Conservation (phyloP, 805 yeast genomes). For the Kuraishia ogatae region DNA sequence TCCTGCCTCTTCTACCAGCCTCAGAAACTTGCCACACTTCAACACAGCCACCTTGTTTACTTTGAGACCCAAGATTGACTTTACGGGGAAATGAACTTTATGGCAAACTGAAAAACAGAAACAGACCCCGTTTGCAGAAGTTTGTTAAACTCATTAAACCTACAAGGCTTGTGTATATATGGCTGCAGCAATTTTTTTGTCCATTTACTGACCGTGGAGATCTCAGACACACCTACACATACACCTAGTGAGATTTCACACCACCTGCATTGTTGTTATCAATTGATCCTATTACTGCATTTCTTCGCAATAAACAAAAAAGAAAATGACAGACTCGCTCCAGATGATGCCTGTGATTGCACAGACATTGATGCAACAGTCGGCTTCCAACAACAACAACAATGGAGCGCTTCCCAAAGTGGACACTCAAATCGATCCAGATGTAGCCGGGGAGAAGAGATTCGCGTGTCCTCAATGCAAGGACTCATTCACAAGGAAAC, state of each 20-base stretch:
- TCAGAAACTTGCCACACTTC: not conserved
- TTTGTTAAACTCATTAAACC: no score
- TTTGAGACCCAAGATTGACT: not conserved
- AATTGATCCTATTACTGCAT: no score
- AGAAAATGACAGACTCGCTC: not conserved
- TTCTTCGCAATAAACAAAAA: not conserved
- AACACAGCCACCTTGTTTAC: not conserved
- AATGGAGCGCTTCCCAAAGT: not conserved
- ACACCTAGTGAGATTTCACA: no score
- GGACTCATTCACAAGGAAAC: slow-evolving; percentile 62
- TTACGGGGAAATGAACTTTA: not conserved
- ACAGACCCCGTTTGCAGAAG: no score
- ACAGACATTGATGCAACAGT: slow-evolving; percentile 8
- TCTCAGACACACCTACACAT: no score
- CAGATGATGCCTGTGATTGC: slow-evolving; percentile 8
- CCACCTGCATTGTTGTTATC: no score
- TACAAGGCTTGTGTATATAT: no score
- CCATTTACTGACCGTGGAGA: no score
- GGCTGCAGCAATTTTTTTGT: no score
- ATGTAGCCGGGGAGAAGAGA: slow-evolving; percentile 12
- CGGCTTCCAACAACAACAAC: not conserved
- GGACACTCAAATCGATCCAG: not conserved
- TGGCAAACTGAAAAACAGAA: not conserved
- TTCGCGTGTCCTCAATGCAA: slow-evolving; percentile 51
- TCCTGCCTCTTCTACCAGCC: not conserved